Evolutionary conservation across 352 stramenopile species (phyloP), one percentile per base, ranked within the genome.

Genomic region (Proteromonas lacertae): DNA sequence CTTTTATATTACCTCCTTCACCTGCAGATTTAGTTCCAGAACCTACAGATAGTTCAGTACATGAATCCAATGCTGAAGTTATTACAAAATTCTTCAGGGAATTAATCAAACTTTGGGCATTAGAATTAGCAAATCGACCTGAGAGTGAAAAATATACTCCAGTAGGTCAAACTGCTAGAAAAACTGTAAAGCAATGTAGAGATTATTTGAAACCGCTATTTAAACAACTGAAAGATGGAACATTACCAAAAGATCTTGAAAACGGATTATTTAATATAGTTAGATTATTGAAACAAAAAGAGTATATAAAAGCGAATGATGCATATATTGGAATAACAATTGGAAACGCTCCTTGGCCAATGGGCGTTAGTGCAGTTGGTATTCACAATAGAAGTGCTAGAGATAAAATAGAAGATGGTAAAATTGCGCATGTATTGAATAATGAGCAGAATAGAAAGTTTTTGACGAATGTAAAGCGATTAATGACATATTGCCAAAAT

Each of bases 401-500:
- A 5, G 48, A 56, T 5, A 30, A 14, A 5, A 10, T 70, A 82
- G 35, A 90, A 90, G 51, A 92, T 94, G 51, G 74, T 88, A 94
- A 97, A 52, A 78, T 96, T 43, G 84, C 84, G 14, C 84, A 97
- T 57, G 78, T 97, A 36, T 95, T 97, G 82, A 96, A 97, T 68
- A 91, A 90, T 48, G 84, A 97, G 53, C 53, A 73, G 21, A 66
- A 87, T 52, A 62, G 84, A 39, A 97, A 97, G 60, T 97, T 93
- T 52, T 65, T 97, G 36, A 94, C 82, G 29, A 87, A 65, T 13
- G 69, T 96, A 28, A 95, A 96, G 57, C 68, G 81, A 6, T 61
- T 97, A 24, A 86, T 97, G 46, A 93, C 69, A 40, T 93, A 90
- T 50, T 62, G 65, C 10, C 82, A 97, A 59, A 59, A 57, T 35